Evolutionary conservation across 73 alveolate species (phyloP), one percentile per base, ranked within the genome.

Genomic region (Tetrahymena malaccensis): DNA sequence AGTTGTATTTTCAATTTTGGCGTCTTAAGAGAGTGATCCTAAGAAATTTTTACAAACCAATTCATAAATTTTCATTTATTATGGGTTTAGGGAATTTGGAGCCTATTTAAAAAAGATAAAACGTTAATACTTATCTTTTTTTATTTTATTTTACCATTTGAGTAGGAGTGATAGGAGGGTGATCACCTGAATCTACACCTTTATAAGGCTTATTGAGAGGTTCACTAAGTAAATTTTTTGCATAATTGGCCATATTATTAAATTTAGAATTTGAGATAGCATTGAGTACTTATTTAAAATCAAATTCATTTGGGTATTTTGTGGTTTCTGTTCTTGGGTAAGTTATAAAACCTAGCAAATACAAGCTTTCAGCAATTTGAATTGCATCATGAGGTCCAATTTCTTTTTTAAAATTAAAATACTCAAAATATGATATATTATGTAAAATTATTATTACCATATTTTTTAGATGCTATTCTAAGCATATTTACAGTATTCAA

Each of bases 151-250:
- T 97, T 34, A 99, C 99, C 22, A 98, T 97, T 55, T 98, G 97
- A 22, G 98, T 99, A 0, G 99, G 99, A n/a, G 99, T 99, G 34
- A 99, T 99, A 15, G 99, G 99, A 1, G 99, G 99, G 95, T 99
- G 99, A 94, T 99, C 99, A 7, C 99, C 99, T 40, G 98, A 99
- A 96, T 99, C 99, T 25, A 97, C 98, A 11, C 99, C 99, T 84
- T 98, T 96, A 93, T 96, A 95, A n/a, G 99, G 99, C 25, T 70
- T 70, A 70, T n/a, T 70, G 37, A 70, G 37, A 58, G 94, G 37
- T 31, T 70, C 37, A 4, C 89, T 70, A 22, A 70, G 89, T n/a
- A 70, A 70, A 7, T n/a, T 12, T 19, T 31, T 70, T 70, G 89
- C 89, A 70, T 70, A 70, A 33, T 33, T 31, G 5, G 34, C 37